Base-by-base conservation (phyloP, 148 eudicot genomes). In the Dysphania ambrosioides region DNA sequence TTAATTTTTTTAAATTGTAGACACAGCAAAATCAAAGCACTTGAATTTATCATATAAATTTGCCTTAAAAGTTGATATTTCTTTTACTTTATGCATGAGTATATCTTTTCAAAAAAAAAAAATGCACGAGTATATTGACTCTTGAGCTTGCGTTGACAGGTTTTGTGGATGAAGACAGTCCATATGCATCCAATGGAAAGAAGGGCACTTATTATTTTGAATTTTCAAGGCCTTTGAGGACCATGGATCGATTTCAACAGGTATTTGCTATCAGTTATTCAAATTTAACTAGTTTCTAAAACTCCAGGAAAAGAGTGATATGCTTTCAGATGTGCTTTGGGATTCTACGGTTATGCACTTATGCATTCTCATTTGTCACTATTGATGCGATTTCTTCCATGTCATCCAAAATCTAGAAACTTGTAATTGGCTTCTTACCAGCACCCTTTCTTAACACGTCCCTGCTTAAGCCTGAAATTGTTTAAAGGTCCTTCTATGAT, bases 191-290 rank as follows among this genome's bases (percentile, higher is more conserved):
- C 58, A 64, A 87, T 59, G 96, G 89, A 69, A 55, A 83, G 74
- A 87, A 87, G 80, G 98, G 98, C 70, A 90, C 90, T 16, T 93
- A 87, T 73, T 93, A 84, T 83, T 93, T 93, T 78, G 98, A 93
- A 79, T 90, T 93, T 72, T 85, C 93, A 62, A 84, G 98, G 79
- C 90, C 98, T 76, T 75, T 93, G 83, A 85, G 98, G 80, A 90
- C 98, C 49, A 90, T 86, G 90, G 98, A 93, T 81, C 92, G 78
- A 61, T 90, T 93, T 84, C 98, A 93, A 75, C 96, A 93, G 98
- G 97, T 93, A 56, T 16, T 61, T 62, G n/a, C n/a, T 1, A 27
- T 66, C 53, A 27, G n/a, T n/a, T n/a, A n/a, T n/a, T n/a, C n/a
- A n/a, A n/a, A n/a, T n/a, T n/a, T n/a, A n/a, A n/a, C n/a, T n/a